phyloP scores from a whole-genome alignment of 768 basidiomycete genomes.

The Tubosaeta sp. region DNA sequence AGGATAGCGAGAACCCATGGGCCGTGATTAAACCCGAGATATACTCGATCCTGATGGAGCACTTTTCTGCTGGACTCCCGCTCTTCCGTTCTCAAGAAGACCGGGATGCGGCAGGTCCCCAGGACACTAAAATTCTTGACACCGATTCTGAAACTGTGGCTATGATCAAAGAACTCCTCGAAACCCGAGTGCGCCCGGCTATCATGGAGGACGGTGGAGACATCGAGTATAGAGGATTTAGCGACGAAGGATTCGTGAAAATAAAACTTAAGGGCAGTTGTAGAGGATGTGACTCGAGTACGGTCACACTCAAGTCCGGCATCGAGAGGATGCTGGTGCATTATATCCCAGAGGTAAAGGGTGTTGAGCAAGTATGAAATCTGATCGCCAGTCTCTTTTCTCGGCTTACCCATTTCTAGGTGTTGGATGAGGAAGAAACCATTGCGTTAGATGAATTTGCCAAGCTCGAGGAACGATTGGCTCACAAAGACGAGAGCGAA shows the following conservation, averaged over 20 bases:
- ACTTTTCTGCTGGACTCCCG: conserved; percentile 86
- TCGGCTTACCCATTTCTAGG: conserved; percentile 40
- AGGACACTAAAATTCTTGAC: conserved; percentile 91
- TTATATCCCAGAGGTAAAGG: conserved; percentile 95
- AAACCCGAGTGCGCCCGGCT: conserved; percentile 91
- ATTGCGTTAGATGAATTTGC: conserved; percentile 85
- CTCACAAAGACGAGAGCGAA: conserved; percentile 38
- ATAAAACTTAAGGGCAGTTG: conserved; percentile 97
- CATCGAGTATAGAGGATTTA: conserved; percentile 92
- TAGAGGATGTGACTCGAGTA: conserved; percentile 89
- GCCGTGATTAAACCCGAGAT: conserved; percentile 93
- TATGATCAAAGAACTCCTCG: conserved; percentile 97
- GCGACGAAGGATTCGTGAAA: conserved; percentile 76
- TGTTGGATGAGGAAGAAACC: conserved; percentile 85
- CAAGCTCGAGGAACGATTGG: conserved; percentile 75
- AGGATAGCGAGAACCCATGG: conserved; percentile 84
- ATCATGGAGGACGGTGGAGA: conserved; percentile 99
- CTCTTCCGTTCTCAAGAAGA: conserved; percentile 85
- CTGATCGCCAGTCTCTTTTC: neutral
- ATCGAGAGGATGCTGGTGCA: conserved; percentile 99
- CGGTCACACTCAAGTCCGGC: conserved; percentile 93
- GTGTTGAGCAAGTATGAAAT: conserved; percentile 70
- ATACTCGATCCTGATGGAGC: conserved; percentile 94
- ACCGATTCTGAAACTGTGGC: conserved; percentile 95
- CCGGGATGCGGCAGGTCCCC: conserved; percentile 76